These are phyloP conservation scores for Coemansia erecta DNA, from an alignment of 192 early-diverging fungal genomes.

Conservation along the genomic window DNA sequence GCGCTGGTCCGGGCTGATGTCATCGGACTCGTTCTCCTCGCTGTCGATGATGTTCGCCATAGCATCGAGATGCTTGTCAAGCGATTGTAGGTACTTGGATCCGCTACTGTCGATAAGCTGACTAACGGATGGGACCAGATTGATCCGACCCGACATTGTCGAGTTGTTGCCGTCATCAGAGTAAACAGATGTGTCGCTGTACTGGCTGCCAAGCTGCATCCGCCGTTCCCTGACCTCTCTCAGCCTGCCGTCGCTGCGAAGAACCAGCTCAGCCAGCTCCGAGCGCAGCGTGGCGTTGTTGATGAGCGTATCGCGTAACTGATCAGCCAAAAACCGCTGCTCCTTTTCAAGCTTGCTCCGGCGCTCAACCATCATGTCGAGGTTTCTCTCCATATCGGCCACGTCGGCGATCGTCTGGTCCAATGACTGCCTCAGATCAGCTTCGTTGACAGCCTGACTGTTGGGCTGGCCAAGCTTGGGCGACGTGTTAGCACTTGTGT, in stretches of 20 bases:
- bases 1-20: background rate
- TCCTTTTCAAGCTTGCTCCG: constrained; percentile 24
- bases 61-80: constrained; percentile 43
- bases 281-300: constrained; percentile 35
- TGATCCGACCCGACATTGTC: constrained; percentile 27
- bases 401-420: constrained; percentile 9
- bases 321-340: constrained; percentile 29
- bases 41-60: constrained; percentile 41
- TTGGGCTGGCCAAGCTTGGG: constrained; percentile 12
- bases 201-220: background rate
- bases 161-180: constrained; percentile 33
- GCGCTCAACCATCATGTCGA: constrained; percentile 14
- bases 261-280: constrained; percentile 22
- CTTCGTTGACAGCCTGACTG: background rate
- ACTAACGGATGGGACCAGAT: constrained; percentile 36
- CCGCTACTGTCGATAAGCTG: constrained; percentile 39
- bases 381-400: constrained; percentile 13
- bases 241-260: constrained; percentile 35
- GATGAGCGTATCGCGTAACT: constrained; percentile 28
- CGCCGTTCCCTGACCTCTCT: constrained; percentile 27
- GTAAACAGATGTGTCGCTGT: constrained; percentile 1
- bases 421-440: constrained; percentile 5
- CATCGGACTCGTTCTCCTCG: constrained; percentile 4
- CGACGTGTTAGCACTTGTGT: constrained; percentile 11
- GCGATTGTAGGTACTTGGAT: constrained; percentile 17